phyloP scores from a whole-genome alignment of 805 yeast genomes.

The Pichia eremophila region DNA sequence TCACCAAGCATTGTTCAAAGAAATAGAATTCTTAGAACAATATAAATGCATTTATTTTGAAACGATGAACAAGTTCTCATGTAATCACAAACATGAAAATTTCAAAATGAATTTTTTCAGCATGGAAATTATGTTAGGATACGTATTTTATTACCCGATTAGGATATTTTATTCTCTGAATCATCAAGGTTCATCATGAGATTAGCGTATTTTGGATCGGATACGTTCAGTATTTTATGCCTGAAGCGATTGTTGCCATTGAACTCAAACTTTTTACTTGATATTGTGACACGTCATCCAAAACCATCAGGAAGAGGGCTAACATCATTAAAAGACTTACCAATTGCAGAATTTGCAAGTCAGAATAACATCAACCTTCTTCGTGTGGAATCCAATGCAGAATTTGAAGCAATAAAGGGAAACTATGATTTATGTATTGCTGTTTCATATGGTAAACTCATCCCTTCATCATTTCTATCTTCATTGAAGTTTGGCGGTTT shows the following conservation, averaged over 20 bases:
- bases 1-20: neutral
- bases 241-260: conserved; percentile 31
- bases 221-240: conserved; percentile 53
- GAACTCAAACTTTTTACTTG: conserved; percentile 26
- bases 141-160: too few species aligned
- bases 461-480: conserved; percentile 52
- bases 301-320: conserved; percentile 57
- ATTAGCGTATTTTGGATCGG: conserved; percentile 74
- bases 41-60: too few species aligned
- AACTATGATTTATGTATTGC: conserved; percentile 68
- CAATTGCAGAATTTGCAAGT: conserved; percentile 37
- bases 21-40: too few species aligned
- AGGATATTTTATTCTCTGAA: neutral
- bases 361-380: conserved; percentile 27
- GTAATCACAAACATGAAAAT: too few species aligned
- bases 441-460: conserved; percentile 79
- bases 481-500: conserved; percentile 55
- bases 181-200: neutral
- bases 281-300: conserved; percentile 54
- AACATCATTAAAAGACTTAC: conserved; percentile 39
- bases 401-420: conserved; percentile 23
- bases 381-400: conserved; percentile 43
- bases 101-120: too few species aligned
- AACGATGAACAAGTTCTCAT: too few species aligned
- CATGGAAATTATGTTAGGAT: too few species aligned